These are phyloP conservation scores for Aspergillus hortae DNA, from an alignment of 2,329 filamentous ascomycete genomes.

Conservation along the genomic window DNA sequence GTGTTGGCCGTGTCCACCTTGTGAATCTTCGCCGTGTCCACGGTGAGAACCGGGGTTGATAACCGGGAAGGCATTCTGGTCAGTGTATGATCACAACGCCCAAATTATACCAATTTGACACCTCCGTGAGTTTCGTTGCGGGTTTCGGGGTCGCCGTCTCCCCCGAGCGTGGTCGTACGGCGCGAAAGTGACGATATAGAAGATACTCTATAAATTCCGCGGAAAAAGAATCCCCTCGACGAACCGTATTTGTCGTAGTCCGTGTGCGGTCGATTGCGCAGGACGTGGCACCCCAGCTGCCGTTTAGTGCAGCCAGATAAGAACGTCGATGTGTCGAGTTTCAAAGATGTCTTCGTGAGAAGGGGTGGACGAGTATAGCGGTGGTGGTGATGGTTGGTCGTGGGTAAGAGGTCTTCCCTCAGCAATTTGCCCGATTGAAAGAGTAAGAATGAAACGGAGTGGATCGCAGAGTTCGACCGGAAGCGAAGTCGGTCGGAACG, in stretches of 20 bases:
- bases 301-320: slow-evolving; percentile 13
- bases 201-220: slow-evolving; percentile 15
- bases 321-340: neutral
- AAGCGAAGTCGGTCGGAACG: slow-evolving; percentile 17
- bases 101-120: slow-evolving; percentile 4
- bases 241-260: neutral
- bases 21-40: slow-evolving; percentile 88
- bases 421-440: neutral
- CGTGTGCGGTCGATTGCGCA: slow-evolving; percentile 14
- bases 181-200: slow-evolving; percentile 25
- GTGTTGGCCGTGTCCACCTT: slow-evolving; percentile 91
- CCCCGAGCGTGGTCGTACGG: slow-evolving; percentile 43
- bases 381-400: neutral
- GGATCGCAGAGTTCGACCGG: slow-evolving; percentile 10
- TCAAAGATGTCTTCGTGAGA: neutral
- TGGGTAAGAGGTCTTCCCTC: slow-evolving; percentile 4
- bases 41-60: slow-evolving; percentile 80
- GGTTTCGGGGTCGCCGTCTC: slow-evolving; percentile 42
- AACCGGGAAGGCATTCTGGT: slow-evolving; percentile 74
- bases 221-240: slow-evolving; percentile 6
- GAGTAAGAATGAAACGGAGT: slow-evolving; percentile 5
- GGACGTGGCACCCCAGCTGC: slow-evolving; percentile 16
- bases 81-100: slow-evolving; percentile 20
- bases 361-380: neutral
- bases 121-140: slow-evolving; percentile 4